Evolutionary conservation across 208 protist species (phyloP), one percentile per base, ranked within the genome.

Genomic region (Trypanosoma theileri): DNA sequence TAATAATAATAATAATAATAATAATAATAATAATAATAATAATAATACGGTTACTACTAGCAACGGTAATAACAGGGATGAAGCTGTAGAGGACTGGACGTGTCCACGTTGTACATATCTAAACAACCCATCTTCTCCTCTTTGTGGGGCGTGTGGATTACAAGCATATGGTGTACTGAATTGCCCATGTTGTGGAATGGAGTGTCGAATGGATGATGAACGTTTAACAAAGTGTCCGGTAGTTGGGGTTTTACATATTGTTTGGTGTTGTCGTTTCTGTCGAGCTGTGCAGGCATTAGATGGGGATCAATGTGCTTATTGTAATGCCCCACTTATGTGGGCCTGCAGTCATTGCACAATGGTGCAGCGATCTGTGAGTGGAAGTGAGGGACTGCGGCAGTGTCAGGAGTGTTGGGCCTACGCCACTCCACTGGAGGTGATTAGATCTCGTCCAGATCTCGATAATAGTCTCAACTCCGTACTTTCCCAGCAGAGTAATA

Each of bases 391-490:
- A 6, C 69, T 92, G 56, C 84, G 86, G 19, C 81, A 82, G 68
- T 95, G 89, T 56, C 10, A 57, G 12, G 85, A 79, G 0, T 95
- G 89, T 65, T 69, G 74, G 12, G 50, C 59, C 48, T 84, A 86
- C 63, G 89, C 86, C 80, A 94, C 86, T 8, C 86, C 86, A 2
- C 70, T 85, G 24, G 86, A 94, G 35, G 71, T 91, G n/a, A 31
- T 82, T 26, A 42, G 59, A 9, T 69, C 61, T 14, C 54, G 21
- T 35, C 28, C 28, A 8, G 28, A 35, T 35, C 28, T 35, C 28
- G 28, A 35, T 35, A 35, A 35, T 35, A 1, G 6, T 6, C 28
- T 35, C n/a, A n/a, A n/a, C 28, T 35, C 28, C 28, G 6, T 6
- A 14, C n/a, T 50, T 4, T 10, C 21, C n/a, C 9, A 31, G 3